Percentiles rank a stretch among this genome's conserved stretches.
These are phyloP conservation scores for Globisporangium heterothallicum DNA, from an alignment of 352 stramenopile genomes.

Conservation along the genomic window DNA sequence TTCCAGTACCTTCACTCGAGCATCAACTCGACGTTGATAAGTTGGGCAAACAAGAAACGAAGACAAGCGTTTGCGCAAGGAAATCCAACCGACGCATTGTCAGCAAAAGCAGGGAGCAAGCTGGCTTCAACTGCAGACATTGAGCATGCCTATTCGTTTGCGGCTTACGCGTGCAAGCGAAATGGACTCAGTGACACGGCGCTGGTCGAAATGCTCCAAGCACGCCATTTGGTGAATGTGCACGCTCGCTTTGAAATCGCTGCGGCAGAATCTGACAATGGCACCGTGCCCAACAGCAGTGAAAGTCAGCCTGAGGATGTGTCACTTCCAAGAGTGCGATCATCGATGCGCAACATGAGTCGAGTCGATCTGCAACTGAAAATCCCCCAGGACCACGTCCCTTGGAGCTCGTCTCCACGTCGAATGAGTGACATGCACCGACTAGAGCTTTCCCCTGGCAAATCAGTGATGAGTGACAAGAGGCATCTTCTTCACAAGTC, in stretches of 20 bases:
- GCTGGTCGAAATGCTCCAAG: conserved; percentile 82
- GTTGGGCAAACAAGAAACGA: conserved; percentile 51
- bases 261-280: conserved; percentile 19
- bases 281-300: not conserved
- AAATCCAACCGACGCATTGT: not conserved
- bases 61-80: not conserved
- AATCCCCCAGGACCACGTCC: conserved; percentile 5
- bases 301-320: conserved; percentile 2
- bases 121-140: conserved; percentile 68
- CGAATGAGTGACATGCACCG: conserved; percentile 39
- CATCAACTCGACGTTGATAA: conserved; percentile 52
- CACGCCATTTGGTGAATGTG: conserved; percentile 70
- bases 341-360: conserved; percentile 17
- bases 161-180: conserved; percentile 80
- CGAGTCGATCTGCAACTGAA: conserved; percentile 3
- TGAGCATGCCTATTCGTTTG: conserved; percentile 79
- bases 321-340: conserved; percentile 19
- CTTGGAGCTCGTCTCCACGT: conserved; percentile 36
- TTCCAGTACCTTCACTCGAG: conserved; percentile 80
- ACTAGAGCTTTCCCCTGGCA: conserved; percentile 2
- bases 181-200: conserved; percentile 77
- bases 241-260: conserved; percentile 62
- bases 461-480: conserved; percentile 4
- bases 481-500: conserved; percentile 26
- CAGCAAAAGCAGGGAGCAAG: conserved; percentile 7